Base-by-base conservation (phyloP, 352 stramenopile species). In the Pythium phragmiticola region DNA sequence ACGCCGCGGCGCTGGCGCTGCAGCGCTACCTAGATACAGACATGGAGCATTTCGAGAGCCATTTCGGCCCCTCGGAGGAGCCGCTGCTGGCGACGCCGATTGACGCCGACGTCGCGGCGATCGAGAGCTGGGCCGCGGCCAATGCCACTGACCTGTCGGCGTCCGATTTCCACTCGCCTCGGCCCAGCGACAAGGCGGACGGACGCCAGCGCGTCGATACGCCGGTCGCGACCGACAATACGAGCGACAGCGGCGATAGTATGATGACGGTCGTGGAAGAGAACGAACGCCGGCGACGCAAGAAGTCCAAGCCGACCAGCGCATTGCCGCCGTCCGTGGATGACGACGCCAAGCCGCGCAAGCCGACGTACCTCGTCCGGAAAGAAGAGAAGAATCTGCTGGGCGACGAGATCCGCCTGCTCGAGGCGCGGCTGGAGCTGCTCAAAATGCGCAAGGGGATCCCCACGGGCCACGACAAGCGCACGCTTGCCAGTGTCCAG, bases 351-450 rank as follows among this genome's bases (percentile, higher is more conserved):
- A 46, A 46, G 39, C 39, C 13, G 13, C 39, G 13, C 13, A 46
- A 46, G 19, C 21, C 19, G 2, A 50, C 21, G n/a, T 33, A 33
- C 13, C 21, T 30, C 11, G 45, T 50, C 9, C 9, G 17, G 16
- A 39, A 59, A 52, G 43, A 63, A 21, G 52, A 63, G 34, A 54
- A 56, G 28, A 34, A 63, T 28, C 46, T 45, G 13, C 21, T 68
- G n/a, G 36, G 23, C 8, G 46, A 63, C 12, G 36, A 68, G 42
- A 57, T 68, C 26, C 52, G 37, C 21, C 21, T 21, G 14, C 46
- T 68, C 8, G 45, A 68, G n/a, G 47, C 61, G 7, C 55, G 60
- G 17, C 47, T 64, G 0, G 62, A 69, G 41, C 12, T 41, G 39
- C 47, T 65, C 2, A 39, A 47, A 23, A 14, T 53, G 9, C 21